Conservation (phyloP, 2,329 filamentous ascomycete genomes). For the Ophiostoma australiae region DNA sequence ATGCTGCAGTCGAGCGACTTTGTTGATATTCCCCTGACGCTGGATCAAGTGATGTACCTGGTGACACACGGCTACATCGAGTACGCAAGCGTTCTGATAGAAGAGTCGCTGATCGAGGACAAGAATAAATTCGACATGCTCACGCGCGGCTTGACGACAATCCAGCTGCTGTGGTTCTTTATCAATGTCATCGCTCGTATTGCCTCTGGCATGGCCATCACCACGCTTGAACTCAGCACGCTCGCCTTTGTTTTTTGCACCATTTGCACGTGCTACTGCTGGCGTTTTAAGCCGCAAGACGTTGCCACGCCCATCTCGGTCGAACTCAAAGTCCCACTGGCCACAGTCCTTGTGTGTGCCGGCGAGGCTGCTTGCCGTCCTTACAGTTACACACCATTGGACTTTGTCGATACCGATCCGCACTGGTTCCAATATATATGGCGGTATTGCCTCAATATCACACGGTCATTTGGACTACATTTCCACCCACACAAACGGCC, state of each 20-base stretch:
- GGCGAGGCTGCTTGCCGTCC: background rate
- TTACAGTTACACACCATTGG: constrained; percentile 15
- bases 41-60: constrained; percentile 35
- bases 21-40: constrained; percentile 36
- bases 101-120: constrained; percentile 31
- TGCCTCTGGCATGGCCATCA: constrained; percentile 29
- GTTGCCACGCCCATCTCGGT: background rate
- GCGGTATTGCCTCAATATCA: constrained; percentile 12
- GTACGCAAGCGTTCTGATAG: constrained; percentile 28
- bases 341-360: background rate
- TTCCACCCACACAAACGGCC: constrained; percentile 1
- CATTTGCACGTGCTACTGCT: constrained; percentile 16
- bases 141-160: constrained; percentile 28
- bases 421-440: constrained; percentile 17
- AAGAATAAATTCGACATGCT: constrained; percentile 34
- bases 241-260: constrained; percentile 28
- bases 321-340: constrained; percentile 9
- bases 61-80: constrained; percentile 31
- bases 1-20: constrained; percentile 30
- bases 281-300: constrained; percentile 14
- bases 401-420: constrained; percentile 6
- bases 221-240: constrained; percentile 31
- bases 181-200: constrained; percentile 28
- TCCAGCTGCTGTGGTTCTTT: constrained; percentile 31
- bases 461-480: background rate